Percentiles rank a stretch among this genome's conserved stretches.
These are phyloP conservation scores for Chlamydomonas incerta DNA, from an alignment of 139 green algal species.

Conservation along the genomic window DNA sequence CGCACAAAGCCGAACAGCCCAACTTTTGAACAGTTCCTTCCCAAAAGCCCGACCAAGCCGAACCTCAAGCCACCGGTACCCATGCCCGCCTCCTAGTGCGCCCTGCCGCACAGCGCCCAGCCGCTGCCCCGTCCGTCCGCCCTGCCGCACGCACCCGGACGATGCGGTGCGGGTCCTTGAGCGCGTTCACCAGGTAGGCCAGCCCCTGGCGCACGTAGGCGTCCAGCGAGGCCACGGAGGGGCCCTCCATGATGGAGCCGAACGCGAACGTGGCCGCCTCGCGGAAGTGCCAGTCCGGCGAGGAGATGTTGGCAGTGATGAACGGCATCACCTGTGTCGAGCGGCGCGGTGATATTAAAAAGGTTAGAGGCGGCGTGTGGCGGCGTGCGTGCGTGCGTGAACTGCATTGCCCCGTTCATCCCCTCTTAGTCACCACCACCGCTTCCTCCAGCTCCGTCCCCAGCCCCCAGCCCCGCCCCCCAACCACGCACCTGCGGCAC, in stretches of 20 bases:
- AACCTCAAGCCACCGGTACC: too few species aligned
- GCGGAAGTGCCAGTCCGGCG: conserved; percentile 90
- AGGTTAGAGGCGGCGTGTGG: too few species aligned
- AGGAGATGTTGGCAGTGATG: conserved; percentile 87
- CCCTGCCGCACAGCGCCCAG: too few species aligned
- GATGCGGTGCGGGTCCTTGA: conserved; percentile 42
- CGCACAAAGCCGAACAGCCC: too few species aligned
- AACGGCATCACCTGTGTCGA: conserved; percentile 76
- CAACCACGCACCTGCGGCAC: conserved; percentile 79
- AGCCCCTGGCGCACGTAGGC: conserved; percentile 82
- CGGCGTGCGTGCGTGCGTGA: too few species aligned
- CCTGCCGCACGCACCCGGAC: not conserved
- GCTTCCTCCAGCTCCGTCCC: too few species aligned
- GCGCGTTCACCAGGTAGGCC: conserved; percentile 70
- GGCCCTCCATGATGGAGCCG: conserved; percentile 96
- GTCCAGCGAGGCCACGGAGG: conserved; percentile 68
- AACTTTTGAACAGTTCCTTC: not conserved
- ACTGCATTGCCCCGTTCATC: too few species aligned
- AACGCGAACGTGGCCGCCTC: conserved; percentile 98
- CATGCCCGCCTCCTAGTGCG: too few species aligned
- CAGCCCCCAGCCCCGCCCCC: not conserved
- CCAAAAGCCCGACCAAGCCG: too few species aligned
- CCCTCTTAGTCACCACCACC: too few species aligned
- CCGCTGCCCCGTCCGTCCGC: too few species aligned
- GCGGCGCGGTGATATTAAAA: not conserved